A percentile compares a stretch with the other conserved stretches of the same genome.
These are phyloP conservation scores for Eragrostis nindensis DNA, from an alignment of 176 grass and related monocot genomes.

Conservation along the genomic window DNA sequence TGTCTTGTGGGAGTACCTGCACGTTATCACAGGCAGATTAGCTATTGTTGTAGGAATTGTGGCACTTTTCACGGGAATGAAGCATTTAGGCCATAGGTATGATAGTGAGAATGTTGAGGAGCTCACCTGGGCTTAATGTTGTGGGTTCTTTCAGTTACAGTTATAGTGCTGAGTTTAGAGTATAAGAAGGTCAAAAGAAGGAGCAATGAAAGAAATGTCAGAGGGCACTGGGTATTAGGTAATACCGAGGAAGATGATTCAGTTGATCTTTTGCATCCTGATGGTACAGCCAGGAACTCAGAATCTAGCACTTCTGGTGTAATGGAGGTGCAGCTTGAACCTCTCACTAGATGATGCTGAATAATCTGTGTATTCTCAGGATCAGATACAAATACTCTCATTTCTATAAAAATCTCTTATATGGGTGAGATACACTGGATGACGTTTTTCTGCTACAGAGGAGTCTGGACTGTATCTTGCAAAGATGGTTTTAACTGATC, in stretches of 20 bases:
- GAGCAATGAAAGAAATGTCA: conserved; percentile 39
- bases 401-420: conserved; percentile 31
- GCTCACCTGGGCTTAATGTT: conserved; percentile 80
- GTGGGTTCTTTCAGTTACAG: conserved; percentile 68
- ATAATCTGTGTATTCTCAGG: conserved; percentile 22
- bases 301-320: conserved; percentile 54
- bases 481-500: not conserved
- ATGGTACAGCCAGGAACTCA: conserved; percentile 50
- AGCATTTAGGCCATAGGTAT: conserved; percentile 81
- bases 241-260: conserved; percentile 85
- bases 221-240: conserved; percentile 78
- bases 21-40: conserved; percentile 83
- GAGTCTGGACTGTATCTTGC: conserved; percentile 13
- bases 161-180: conserved; percentile 73
- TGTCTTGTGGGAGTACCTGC: conserved; percentile 82
- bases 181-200: conserved; percentile 65
- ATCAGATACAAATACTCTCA: conserved; percentile 35
- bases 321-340: conserved; percentile 87
- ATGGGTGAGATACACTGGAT: conserved; percentile 27
- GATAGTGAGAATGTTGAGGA: conserved; percentile 86
- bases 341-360: conserved; percentile 68
- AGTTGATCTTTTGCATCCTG: conserved; percentile 76
- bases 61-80: conserved; percentile 84
- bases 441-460: conserved; percentile 9
- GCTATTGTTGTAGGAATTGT: conserved; percentile 65